These are phyloP conservation scores for Backusella tuberculispora DNA, from an alignment of 192 early-diverging fungal species.

Conservation along the genomic window DNA sequence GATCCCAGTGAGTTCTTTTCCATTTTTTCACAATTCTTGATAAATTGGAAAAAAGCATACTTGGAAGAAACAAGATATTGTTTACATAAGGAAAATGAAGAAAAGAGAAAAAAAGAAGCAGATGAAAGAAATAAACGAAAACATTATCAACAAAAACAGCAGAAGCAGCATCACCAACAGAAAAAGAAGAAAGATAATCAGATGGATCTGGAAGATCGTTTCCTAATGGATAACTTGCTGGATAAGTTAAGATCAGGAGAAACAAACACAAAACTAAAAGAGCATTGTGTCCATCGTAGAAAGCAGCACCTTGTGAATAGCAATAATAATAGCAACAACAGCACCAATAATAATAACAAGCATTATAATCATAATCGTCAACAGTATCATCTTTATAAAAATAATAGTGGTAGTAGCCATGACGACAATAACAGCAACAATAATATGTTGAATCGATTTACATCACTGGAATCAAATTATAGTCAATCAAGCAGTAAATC, in stretches of 20 bases:
- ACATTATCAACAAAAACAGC: background rate
- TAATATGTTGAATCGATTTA: background rate
- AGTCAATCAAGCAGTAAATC: background rate
- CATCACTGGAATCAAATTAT: background rate
- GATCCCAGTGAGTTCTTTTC: conserved; percentile 5
- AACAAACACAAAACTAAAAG: conserved; percentile 47
- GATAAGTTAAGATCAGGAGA: conserved; percentile 66
- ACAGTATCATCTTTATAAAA: too few relatives aligned
- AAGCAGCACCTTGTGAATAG: background rate
- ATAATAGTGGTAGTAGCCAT: background rate
- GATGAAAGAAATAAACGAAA: background rate
- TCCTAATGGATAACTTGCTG: conserved; percentile 74
- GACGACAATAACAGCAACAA: background rate
- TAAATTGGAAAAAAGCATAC: background rate
- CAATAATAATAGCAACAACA: too few relatives aligned
- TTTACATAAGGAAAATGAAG: background rate
- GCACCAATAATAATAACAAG: background rate
- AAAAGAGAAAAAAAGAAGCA: background rate
- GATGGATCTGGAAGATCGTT: conserved; percentile 38
- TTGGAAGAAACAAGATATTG: conserved; percentile 11
- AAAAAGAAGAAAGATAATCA: background rate
- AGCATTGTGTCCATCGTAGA: conserved; percentile 2
- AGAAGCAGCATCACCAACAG: background rate
- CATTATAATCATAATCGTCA: background rate
- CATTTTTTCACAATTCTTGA: background rate